phyloP scores from a whole-genome alignment of 192 early-diverging fungal species.

The Glomus cerebriforme region DNA sequence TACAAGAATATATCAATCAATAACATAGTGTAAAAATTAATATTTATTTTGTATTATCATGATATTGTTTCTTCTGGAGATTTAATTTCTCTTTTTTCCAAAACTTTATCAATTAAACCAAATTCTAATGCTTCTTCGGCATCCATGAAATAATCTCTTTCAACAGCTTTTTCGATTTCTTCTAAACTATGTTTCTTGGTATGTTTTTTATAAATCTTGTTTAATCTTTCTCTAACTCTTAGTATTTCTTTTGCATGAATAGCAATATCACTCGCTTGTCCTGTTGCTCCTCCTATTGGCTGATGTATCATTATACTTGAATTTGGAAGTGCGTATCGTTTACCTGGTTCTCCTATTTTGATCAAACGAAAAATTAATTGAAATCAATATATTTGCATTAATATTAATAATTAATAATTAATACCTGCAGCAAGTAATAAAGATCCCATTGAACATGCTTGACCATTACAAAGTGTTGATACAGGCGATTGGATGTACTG shows the following conservation, averaged over 20 bases:
- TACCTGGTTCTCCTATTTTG: constrained; percentile 70
- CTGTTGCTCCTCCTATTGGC: constrained; percentile 91
- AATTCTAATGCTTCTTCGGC: constrained; percentile 86
- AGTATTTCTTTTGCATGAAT: constrained; percentile 97
- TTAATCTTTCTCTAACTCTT: constrained; percentile 78
- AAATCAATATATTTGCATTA: constrained; percentile 3
- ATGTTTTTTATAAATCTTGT: constrained; percentile 85
- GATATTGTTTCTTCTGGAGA: background rate
- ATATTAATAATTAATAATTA: background rate
- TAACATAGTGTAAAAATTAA: background rate
- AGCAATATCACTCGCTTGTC: constrained; percentile 95
- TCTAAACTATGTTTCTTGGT: constrained; percentile 77
- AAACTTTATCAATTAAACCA: constrained; percentile 89
- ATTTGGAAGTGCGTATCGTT: constrained; percentile 85
- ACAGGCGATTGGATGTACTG: constrained; percentile 94
- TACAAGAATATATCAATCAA: background rate
- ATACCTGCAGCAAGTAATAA: constrained; percentile 83
- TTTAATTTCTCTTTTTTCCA: constrained; percentile 63
- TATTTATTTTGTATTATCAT: background rate
- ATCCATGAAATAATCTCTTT: constrained; percentile 94
- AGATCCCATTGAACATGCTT: constrained; percentile 98
- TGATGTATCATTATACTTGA: constrained; percentile 97
- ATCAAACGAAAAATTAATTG: background rate
- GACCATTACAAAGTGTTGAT: constrained; percentile 92
- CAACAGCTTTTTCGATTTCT: constrained; percentile 86